These are phyloP conservation scores for Spergularia marina DNA, from an alignment of 148 eudicot species.

Conservation along the genomic window DNA sequence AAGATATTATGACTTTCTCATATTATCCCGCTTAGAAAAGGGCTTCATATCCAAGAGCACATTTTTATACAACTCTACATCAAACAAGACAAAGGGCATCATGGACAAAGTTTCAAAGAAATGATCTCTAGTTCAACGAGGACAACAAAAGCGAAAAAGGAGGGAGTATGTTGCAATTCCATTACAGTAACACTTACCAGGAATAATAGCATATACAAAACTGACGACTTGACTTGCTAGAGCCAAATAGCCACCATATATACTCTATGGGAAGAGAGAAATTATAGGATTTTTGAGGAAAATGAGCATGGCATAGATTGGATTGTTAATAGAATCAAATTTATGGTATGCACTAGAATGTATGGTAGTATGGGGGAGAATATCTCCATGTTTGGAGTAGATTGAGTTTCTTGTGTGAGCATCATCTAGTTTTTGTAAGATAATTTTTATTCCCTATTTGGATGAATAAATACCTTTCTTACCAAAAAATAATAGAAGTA, in stretches of 20 bases:
- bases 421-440: too few species aligned
- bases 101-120: background rate
- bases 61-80: background rate
- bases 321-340: too few species aligned
- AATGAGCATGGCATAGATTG: too few species aligned
- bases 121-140: background rate
- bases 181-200: conserved; percentile 56
- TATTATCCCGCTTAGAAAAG: background rate
- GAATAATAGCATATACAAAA: conserved; percentile 73
- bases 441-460: too few species aligned
- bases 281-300: too few species aligned
- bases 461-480: too few species aligned
- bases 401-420: too few species aligned
- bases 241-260: conserved; percentile 46
- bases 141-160: background rate
- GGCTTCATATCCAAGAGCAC: background rate
- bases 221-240: conserved; percentile 97
- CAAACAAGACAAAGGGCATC: background rate
- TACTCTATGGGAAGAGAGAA: too few species aligned
- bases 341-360: too few species aligned
- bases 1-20: background rate
- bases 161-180: background rate
- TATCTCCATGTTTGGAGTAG: too few species aligned
- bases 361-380: too few species aligned
- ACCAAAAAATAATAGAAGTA: too few species aligned